Evolutionary conservation across 2,329 filamentous ascomycete genomes (phyloP).

Genomic region (Laburnicola sp.): DNA sequence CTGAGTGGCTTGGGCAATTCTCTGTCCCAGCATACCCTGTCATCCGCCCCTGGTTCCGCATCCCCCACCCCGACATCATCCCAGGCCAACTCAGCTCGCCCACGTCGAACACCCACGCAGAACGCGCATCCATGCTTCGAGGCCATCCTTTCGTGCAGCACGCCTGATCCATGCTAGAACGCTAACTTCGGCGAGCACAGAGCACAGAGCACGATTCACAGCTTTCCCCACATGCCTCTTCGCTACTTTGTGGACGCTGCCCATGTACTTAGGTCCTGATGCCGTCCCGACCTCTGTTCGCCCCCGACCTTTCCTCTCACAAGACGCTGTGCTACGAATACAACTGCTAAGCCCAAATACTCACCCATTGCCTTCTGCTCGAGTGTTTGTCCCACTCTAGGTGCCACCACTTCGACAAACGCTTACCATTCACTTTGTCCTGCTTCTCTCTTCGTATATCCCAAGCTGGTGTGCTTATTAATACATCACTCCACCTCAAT

Average conservation of each 20-base stretch:
- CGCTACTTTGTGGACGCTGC: conserved; percentile 30
- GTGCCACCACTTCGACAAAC: conserved; percentile 17
- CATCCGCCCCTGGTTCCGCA: conserved; percentile 7
- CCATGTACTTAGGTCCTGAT: conserved; percentile 33
- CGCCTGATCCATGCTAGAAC: conserved; percentile 31
- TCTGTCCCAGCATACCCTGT: conserved; percentile 27
- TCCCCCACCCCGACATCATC: conserved; percentile 10
- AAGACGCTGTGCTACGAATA: conserved; percentile 30
- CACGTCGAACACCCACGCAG: conserved; percentile 14
- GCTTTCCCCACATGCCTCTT: conserved; percentile 43
- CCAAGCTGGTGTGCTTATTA: not conserved
- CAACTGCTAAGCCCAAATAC: conserved; percentile 26
- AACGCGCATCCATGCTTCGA: conserved; percentile 23
- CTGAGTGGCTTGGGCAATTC: conserved; percentile 29
- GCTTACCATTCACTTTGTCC: conserved; percentile 12
- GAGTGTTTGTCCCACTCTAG: conserved; percentile 17
- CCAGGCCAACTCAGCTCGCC: conserved; percentile 19
- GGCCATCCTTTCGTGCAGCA: conserved; percentile 25
- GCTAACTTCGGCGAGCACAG: conserved; percentile 30
- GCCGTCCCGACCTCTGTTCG: conserved; percentile 39
- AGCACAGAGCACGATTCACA: conserved; percentile 40
- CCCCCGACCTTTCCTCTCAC: conserved; percentile 27
- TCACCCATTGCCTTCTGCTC: conserved; percentile 11
- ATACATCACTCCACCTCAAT: conserved; percentile 12
- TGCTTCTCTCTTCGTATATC: not conserved